Evolutionary conservation across 495 filamentous ascomycete genomes (phyloP), one percentile per base, ranked within the genome.

Genomic region (Glonium stellatum): DNA sequence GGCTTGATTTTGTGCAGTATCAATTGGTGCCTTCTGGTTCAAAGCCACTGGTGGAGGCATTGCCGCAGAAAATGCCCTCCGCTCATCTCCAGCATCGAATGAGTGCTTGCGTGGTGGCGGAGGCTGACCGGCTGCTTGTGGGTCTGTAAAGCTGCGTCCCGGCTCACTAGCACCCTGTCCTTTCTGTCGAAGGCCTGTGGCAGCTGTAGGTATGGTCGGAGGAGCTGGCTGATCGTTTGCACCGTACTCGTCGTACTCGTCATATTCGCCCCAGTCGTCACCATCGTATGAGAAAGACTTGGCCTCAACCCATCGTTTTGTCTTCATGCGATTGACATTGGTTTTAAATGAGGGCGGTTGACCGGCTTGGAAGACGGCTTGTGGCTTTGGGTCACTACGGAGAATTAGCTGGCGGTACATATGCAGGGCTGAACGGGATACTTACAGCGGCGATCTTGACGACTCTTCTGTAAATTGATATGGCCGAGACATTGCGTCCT

Each of bases 251-350:
- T 90, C 86, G 41, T 87, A 81, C 12, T 88, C 84, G 47, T 92
- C 87, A 36, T 89, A 87, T 50, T 87, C 87, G 44, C 90, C 93
- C 89, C 93, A 97, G 67, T 96, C 92, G 64, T 89, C 90, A 60
- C 92, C 93, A 67, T 92, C 93, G 67, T 98, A 98, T 59, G 86
- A 86, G 59, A 85, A 83, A 39, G 84, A 78, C 70, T 92, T 95
- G 22, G 93, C 93, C 66, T 96, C 86, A 11, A 92, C 86, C 93
- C 93, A 98, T 76, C 90, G 90, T 74, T 84, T 90, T 18, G 93
- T 97, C 75, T 96, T 95, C 35, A 86, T 78, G 58, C 93, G 87
- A 73, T 88, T 90, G 27, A 96, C 86, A 70, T 97, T 96, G 12
- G 91, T 80, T 67, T 79, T 83, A 72, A 83, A 89, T 46, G 82